Base-by-base conservation (phyloP, 2,329 filamentous ascomycete species). In the Mycogone perniciosa region DNA sequence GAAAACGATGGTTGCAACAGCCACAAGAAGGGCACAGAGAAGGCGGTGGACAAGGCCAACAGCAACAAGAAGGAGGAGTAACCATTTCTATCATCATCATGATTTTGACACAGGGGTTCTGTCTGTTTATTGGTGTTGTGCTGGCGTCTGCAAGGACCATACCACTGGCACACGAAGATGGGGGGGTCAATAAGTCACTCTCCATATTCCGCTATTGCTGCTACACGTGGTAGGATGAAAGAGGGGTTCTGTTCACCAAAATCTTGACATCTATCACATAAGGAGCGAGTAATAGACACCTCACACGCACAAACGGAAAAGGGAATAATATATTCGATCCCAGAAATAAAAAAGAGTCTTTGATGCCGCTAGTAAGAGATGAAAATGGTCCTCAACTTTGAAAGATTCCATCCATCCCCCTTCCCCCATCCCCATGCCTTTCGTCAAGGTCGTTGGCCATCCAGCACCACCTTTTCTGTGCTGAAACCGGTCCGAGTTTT, bases 11-110 rank as follows among this genome's bases (percentile, higher is more conserved):
- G 9, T 52, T 8, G 55, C 48, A 29, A 53, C 53, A 10, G 44
- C 37, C 46, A 31, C 42, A 47, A 46, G 13, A 30, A 43, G 6
- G 20, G 31, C 39, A 34, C 30, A 29, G 39, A 47, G 30, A 47
- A 48, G 41, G 31, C 33, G 6, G 26, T 41, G 5, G 43, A 48
- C 48, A 41, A 37, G 8, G 35, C 30, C 20, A 44, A 43, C 7
- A 31, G 51, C 20, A 33, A 44, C 5, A 46, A 43, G 20, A 47
- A 51, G 41, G 44, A 53, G 43, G 46, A 51, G 54, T 26, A 7
- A 31, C 29, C 7, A 34, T 39, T 2, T 39, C 6, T n/a, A 6
- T 35, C 41, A 7, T 30, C 9, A 35, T 43, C 20, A 20, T 20
- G 20, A 20, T 20, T 20, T 20, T 20, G 20, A 20, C 20, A 20